phyloP scores from a whole-genome alignment of 148 eudicot genomes.

The Limonium bicolor region DNA sequence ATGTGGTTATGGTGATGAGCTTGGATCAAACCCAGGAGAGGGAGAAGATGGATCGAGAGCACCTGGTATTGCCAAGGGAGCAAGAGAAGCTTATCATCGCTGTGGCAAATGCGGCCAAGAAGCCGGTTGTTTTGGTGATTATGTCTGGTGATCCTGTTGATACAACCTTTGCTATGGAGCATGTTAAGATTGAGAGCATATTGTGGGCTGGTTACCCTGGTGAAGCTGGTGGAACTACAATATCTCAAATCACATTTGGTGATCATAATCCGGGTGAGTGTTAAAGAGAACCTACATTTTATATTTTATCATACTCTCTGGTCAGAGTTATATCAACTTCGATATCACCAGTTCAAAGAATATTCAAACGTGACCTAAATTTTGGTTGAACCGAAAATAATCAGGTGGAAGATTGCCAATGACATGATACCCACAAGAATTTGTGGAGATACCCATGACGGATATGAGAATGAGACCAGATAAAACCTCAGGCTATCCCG shows the following conservation, averaged over 20 bases:
- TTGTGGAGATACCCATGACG: constrained; percentile 49
- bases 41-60: constrained; percentile 28
- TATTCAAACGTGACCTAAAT: background rate
- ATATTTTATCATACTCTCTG: background rate
- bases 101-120: constrained; percentile 27
- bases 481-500: constrained; percentile 55
- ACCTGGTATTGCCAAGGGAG: constrained; percentile 34
- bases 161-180: constrained; percentile 21
- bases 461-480: constrained; percentile 80
- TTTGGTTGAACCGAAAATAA: background rate
- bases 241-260: constrained; percentile 44
- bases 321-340: background rate
- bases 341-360: too few relatives aligned
- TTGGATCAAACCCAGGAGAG: constrained; percentile 38
- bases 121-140: constrained; percentile 38
- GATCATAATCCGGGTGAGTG: constrained; percentile 41
- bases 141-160: constrained; percentile 47
- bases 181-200: constrained; percentile 34
- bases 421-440: constrained; percentile 74
- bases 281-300: background rate
- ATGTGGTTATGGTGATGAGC: constrained; percentile 40
- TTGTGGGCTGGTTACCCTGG: constrained; percentile 68
- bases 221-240: constrained; percentile 45
- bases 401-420: constrained; percentile 65
- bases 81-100: constrained; percentile 26